phyloP scores from a whole-genome alignment of 139 green algal species.

The Yamagishiella unicocca region DNA sequence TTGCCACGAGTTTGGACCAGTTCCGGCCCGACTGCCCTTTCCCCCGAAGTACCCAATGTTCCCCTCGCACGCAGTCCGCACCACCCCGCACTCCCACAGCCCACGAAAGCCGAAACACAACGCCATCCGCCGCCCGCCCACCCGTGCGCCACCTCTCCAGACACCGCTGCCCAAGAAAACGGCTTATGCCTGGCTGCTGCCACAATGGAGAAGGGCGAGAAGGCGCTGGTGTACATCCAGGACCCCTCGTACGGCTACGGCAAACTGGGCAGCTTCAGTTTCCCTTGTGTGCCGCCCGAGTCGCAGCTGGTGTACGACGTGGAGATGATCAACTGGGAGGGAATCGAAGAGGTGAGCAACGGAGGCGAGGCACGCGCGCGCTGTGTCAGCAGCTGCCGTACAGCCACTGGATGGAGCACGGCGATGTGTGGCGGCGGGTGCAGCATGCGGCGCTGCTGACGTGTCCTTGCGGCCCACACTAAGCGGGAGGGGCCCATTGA shows the following conservation, averaged over 20 bases:
- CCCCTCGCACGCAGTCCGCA: too few species aligned
- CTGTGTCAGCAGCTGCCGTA: too few species aligned
- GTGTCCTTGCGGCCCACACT: too few species aligned
- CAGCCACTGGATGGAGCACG: too few species aligned
- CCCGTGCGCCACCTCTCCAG: constrained; percentile 52
- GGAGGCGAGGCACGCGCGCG: background rate
- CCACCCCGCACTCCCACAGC: too few species aligned
- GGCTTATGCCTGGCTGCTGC: constrained; percentile 76
- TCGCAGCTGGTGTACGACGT: constrained; percentile 78
- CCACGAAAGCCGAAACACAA: too few species aligned
- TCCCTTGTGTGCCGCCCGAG: constrained; percentile 80
- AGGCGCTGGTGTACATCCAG: constrained; percentile 63
- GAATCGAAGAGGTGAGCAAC: constrained; percentile 59
- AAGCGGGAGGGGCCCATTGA: too few species aligned
- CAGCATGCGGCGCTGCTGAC: too few species aligned
- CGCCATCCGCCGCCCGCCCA: background rate
- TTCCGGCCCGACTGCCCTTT: too few species aligned
- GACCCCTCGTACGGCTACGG: constrained; percentile 69
- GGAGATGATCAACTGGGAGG: constrained; percentile 80
- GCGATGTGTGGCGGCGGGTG: background rate
- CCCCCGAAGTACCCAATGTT: too few species aligned
- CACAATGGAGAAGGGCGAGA: constrained; percentile 78
- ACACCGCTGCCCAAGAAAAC: constrained; percentile 49
- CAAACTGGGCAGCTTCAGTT: constrained; percentile 82
- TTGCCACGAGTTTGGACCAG: too few species aligned